Evolutionary conservation across 106 monocot species (phyloP).

Genomic region (Dioscorea alata): DNA sequence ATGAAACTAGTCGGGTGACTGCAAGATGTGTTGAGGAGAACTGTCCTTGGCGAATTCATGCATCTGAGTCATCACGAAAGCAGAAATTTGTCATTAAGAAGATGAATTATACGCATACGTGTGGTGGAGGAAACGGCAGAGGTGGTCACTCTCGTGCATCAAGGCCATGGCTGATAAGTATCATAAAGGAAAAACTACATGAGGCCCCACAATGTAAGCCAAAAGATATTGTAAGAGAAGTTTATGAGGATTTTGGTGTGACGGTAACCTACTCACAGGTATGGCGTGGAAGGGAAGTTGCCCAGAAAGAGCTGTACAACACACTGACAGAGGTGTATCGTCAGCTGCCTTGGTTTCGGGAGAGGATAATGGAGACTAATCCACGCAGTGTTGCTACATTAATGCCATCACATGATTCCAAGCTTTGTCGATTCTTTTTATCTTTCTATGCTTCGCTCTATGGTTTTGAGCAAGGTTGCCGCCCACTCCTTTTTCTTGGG

Average conservation of each 20-base stretch:
- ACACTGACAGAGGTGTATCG: constrained; percentile 65
- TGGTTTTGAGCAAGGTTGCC: constrained; percentile 94
- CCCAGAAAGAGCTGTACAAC: constrained; percentile 76
- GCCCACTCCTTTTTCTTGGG: constrained; percentile 79
- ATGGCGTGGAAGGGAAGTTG: constrained; percentile 80
- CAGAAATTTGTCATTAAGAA: constrained; percentile 85
- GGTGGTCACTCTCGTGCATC: constrained; percentile 61
- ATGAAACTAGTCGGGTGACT: constrained; percentile 75
- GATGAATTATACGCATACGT: constrained; percentile 66
- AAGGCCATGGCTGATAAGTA: constrained; percentile 78
- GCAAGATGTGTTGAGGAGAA: constrained; percentile 55
- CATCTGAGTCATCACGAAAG: constrained; percentile 69
- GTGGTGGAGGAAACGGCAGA: constrained; percentile 56
- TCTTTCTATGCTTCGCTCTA: constrained; percentile 82
- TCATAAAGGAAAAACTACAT: constrained; percentile 84
- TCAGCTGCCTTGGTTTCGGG: constrained; percentile 76
- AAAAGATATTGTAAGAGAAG: constrained; percentile 69
- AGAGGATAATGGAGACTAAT: constrained; percentile 79
- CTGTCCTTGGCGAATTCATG: constrained; percentile 87
- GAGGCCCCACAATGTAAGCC: constrained; percentile 57
- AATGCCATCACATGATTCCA: constrained; percentile 55
- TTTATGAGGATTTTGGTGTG: constrained; percentile 74
- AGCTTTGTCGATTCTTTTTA: constrained; percentile 75
- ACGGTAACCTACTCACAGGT: constrained; percentile 81
- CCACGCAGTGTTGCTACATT: constrained; percentile 76